Conservation (phyloP, 345 rosid genomes). For the Mangifera indica region DNA sequence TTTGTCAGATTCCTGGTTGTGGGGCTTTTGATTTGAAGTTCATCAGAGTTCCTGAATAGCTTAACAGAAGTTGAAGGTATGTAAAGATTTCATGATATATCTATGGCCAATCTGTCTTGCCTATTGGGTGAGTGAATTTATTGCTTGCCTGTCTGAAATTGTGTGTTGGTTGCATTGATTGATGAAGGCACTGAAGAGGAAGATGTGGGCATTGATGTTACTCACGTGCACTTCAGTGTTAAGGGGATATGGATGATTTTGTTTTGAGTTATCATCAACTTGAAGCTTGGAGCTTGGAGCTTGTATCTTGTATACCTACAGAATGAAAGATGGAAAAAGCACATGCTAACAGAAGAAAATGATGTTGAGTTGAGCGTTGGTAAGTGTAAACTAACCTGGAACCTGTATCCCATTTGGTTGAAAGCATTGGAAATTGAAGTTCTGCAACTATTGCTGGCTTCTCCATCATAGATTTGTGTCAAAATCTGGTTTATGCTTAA, state of each 20-base stretch:
- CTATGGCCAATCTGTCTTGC: not conserved
- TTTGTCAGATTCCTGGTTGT: slow-evolving; percentile 24
- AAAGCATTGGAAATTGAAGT: not conserved
- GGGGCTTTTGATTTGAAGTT: slow-evolving; percentile 26
- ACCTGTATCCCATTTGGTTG: not conserved
- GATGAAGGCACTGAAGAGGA: slow-evolving; percentile 16
- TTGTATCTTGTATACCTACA: not conserved
- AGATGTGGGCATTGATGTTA: slow-evolving; percentile 15
- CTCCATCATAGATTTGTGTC: not conserved
- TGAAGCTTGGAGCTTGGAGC: not conserved
- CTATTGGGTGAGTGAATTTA: slow-evolving; percentile 4
- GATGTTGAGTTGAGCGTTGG: no score
- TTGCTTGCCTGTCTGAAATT: not conserved
- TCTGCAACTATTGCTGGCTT: not conserved
- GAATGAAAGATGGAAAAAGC: not conserved
- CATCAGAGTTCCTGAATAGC: not conserved
- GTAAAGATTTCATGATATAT: no score
- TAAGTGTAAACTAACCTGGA: slow-evolving; percentile 8
- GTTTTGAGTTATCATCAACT: not conserved
- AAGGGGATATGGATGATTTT: not conserved
- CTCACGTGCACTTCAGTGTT: slow-evolving; percentile 14
- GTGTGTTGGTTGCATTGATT: slow-evolving; percentile 9
- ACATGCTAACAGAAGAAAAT: no score
- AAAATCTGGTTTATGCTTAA: no score
- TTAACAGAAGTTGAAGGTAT: not conserved